Percentiles rank a stretch among this genome's conserved stretches.
Conservation (phyloP, 257 asterid genomes). For the Gentiana straminea region DNA sequence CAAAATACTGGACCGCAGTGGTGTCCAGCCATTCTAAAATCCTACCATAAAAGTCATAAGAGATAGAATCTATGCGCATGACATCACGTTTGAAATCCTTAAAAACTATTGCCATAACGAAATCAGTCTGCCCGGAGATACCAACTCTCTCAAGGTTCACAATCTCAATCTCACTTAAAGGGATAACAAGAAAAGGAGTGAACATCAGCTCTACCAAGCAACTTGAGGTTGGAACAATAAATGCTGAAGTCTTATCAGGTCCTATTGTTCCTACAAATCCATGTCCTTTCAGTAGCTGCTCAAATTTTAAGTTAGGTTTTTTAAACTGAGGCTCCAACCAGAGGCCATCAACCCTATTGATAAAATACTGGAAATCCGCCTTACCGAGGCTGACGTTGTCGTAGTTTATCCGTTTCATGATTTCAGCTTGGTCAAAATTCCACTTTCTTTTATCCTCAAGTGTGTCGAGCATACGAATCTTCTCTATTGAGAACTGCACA, state of each 20-base stretch:
- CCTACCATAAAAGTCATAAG: conserved; percentile 16
- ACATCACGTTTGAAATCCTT: too few relatives aligned
- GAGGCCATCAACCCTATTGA: conserved; percentile 15
- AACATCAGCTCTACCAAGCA: too few relatives aligned
- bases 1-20: conserved; percentile 18
- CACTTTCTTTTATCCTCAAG: conserved; percentile 16
- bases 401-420: conserved; percentile 18
- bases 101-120: conserved; percentile 11
- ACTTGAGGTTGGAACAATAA: not conserved
- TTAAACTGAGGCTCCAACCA: conserved; percentile 22
- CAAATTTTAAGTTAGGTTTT: conserved; percentile 17
- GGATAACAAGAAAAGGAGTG: too few relatives aligned
- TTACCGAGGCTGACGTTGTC: conserved; percentile 14
- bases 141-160: conserved; percentile 17
- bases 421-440: conserved; percentile 20
- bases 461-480: conserved; percentile 15
- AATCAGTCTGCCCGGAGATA: conserved; percentile 17
- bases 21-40: conserved; percentile 23
- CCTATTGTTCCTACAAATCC: conserved; percentile 17
- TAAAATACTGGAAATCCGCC: conserved; percentile 17
- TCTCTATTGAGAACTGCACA: conserved; percentile 16
- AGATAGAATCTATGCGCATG: not conserved
- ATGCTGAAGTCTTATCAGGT: conserved; percentile 17
- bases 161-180: too few relatives aligned
- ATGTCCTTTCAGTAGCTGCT: conserved; percentile 20